phyloP scores from a whole-genome alignment of 805 yeast species.

The Candida pini region DNA sequence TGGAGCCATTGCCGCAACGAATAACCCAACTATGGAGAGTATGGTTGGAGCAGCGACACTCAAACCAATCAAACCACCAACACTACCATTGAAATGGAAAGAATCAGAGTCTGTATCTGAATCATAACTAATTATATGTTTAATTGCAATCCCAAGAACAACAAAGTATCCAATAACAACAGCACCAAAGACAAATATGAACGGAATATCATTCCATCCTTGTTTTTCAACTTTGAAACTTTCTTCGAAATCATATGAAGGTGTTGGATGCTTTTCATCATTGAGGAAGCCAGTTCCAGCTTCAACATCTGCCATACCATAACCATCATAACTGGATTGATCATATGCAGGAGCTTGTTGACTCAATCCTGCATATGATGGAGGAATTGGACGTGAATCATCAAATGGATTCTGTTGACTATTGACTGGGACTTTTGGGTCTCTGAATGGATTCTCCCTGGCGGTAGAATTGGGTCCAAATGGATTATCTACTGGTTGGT shows the following conservation, averaged over 20 bases:
- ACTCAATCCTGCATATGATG: too few relatives aligned
- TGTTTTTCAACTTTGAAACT: conserved; percentile 63
- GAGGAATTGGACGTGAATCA: too few relatives aligned
- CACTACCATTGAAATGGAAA: neutral
- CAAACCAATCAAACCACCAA: neutral
- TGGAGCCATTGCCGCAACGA: neutral
- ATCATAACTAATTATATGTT: conserved; percentile 38
- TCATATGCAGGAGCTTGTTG: too few relatives aligned
- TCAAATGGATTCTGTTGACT: too few relatives aligned
- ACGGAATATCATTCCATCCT: conserved; percentile 64
- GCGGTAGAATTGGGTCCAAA: too few relatives aligned
- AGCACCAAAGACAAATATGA: conserved; percentile 42
- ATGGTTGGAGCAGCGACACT: neutral
- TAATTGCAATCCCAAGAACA: conserved; percentile 4
- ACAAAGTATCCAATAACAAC: conserved; percentile 13
- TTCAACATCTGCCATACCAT: conserved; percentile 1
- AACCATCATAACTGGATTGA: conserved; percentile 2
- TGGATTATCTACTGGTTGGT: too few relatives aligned
- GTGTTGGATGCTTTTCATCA: conserved; percentile 19
- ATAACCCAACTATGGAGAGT: neutral
- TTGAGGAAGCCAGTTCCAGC: neutral
- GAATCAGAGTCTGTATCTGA: neutral
- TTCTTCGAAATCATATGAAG: conserved; percentile 48
- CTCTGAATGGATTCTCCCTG: too few relatives aligned
- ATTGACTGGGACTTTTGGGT: too few relatives aligned